Conservation (phyloP, 306 rosid genomes). For the Gastrolobium villosum region DNA sequence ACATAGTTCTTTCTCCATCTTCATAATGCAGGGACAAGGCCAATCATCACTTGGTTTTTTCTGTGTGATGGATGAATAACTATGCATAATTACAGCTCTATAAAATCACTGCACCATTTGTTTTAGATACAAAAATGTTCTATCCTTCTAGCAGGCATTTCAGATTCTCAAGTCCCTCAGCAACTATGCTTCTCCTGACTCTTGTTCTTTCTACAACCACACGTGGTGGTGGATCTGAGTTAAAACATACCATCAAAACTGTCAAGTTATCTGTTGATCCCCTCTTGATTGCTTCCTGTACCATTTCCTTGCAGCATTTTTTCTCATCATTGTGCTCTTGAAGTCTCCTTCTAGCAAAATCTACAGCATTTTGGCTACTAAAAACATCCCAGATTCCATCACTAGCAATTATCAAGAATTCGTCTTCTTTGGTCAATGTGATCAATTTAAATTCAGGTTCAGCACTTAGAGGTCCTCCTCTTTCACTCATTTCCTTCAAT, state of each 20-base stretch:
- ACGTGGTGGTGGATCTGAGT: slow-evolving; percentile 78
- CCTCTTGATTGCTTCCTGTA: slow-evolving; percentile 82
- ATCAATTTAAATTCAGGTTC: no score
- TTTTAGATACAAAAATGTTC: slow-evolving; percentile 39
- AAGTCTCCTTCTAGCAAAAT: no score
- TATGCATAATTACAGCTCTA: slow-evolving; percentile 12
- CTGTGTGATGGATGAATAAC: slow-evolving; percentile 36
- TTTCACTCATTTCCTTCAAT: no score
- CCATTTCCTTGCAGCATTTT: no score
- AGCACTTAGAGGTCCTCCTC: no score
- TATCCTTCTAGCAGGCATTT: slow-evolving; percentile 66
- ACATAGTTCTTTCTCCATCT: slow-evolving; percentile 34
- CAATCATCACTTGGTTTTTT: slow-evolving; percentile 17
- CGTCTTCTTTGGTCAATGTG: no score
- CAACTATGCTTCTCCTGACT: slow-evolving; percentile 85
- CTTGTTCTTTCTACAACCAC: slow-evolving; percentile 67
- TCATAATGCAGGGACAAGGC: slow-evolving; percentile 26
- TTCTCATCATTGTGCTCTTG: no score
- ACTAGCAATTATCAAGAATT: no score
- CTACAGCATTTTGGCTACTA: no score
- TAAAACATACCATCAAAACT: slow-evolving; percentile 82
- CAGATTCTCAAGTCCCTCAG: slow-evolving; percentile 85
- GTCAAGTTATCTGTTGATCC: slow-evolving; percentile 84
- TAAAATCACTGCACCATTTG: slow-evolving; percentile 8
- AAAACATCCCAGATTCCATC: no score